A percentile compares a stretch with the other conserved stretches of the same genome.
These are phyloP conservation scores for Fabrea salina DNA, from an alignment of 169 alveolate genomes.

Conservation along the genomic window DNA sequence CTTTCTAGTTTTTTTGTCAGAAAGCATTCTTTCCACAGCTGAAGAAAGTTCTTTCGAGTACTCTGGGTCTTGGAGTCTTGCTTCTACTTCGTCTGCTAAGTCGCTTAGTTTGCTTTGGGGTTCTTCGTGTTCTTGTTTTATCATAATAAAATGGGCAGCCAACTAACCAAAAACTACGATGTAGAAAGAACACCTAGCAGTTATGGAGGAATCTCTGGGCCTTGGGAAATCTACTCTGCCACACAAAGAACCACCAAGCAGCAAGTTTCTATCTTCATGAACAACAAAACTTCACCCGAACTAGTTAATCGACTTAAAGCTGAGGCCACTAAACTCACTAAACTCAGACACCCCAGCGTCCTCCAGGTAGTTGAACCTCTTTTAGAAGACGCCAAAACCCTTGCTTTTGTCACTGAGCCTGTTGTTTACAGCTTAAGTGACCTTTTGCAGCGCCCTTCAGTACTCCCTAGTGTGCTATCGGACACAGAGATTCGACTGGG, in stretches of 20 bases:
- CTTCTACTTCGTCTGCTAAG: no score
- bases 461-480: background rate
- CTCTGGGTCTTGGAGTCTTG: no score
- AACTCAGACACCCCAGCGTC: conserved; percentile 7
- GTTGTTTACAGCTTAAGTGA: conserved; percentile 6
- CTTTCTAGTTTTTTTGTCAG: no score
- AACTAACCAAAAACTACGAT: conserved; percentile 23
- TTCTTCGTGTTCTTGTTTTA: no score
- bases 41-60: no score
- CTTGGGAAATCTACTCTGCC: conserved; percentile 11
- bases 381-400: conserved; percentile 9
- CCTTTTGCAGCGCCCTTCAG: background rate
- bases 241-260: background rate
- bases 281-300: background rate
- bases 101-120: no score
- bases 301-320: background rate
- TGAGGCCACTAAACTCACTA: background rate
- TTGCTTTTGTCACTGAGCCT: conserved; percentile 32
- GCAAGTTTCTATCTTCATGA: conserved; percentile 24
- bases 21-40: no score
- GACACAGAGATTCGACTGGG: conserved; percentile 36
- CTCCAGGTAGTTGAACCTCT: conserved; percentile 19
- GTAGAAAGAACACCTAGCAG: conserved; percentile 9
- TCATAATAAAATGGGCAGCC: conserved; percentile 36
- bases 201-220: conserved; percentile 12